These are phyloP conservation scores for Fusarium verrucosum DNA, from an alignment of 2,329 filamentous ascomycete genomes.

Conservation along the genomic window DNA sequence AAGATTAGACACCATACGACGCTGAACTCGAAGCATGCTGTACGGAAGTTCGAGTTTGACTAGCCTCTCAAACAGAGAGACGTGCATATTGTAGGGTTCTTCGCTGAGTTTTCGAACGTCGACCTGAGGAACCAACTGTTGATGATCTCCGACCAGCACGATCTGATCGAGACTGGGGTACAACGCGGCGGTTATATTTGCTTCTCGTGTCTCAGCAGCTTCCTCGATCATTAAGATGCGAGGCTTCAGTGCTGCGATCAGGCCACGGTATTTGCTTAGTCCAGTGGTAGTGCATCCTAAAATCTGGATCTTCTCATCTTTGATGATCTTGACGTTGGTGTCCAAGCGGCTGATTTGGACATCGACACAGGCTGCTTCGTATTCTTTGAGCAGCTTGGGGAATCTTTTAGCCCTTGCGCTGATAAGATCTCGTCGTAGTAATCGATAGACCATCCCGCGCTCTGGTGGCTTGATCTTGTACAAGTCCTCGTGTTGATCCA, in stretches of 20 bases:
- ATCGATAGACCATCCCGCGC: slow-evolving; percentile 73
- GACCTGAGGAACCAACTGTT: slow-evolving; percentile 78
- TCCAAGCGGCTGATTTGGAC: slow-evolving; percentile 68
- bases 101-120: slow-evolving; percentile 67
- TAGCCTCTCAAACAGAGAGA: slow-evolving; percentile 83
- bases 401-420: slow-evolving; percentile 57
- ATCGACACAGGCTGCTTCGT: slow-evolving; percentile 59
- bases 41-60: slow-evolving; percentile 72
- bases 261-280: slow-evolving; percentile 78
- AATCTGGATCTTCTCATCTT: slow-evolving; percentile 55
- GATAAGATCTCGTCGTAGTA: slow-evolving; percentile 67
- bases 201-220: slow-evolving; percentile 79
- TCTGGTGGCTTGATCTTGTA: slow-evolving; percentile 64
- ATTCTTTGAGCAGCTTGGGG: slow-evolving; percentile 58
- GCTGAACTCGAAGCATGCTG: slow-evolving; percentile 72
- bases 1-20: slow-evolving; percentile 62
- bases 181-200: slow-evolving; percentile 63
- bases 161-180: slow-evolving; percentile 63
- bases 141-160: slow-evolving; percentile 77
- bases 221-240: slow-evolving; percentile 80
- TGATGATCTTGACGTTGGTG: slow-evolving; percentile 60
- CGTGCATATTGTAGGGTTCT: slow-evolving; percentile 71
- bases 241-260: slow-evolving; percentile 73
- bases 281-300: slow-evolving; percentile 80
- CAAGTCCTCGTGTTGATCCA: slow-evolving; percentile 57